phyloP scores from a whole-genome alignment of 2,329 filamentous ascomycete genomes.

The Neopestalotiopsis sp. region DNA sequence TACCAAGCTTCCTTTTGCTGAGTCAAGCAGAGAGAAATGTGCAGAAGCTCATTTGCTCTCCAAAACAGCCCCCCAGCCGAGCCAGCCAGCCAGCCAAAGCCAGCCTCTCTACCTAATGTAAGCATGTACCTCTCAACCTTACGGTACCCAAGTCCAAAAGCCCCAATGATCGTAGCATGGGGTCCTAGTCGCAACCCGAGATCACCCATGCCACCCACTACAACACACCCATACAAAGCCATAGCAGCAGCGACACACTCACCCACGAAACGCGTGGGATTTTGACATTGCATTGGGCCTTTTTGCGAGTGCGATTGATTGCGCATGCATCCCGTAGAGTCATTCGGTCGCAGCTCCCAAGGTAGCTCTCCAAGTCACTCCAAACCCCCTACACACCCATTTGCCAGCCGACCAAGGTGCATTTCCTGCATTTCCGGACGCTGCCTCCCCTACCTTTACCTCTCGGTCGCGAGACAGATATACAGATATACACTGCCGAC shows the following conservation, averaged over 20 bases:
- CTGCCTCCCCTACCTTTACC: not conserved
- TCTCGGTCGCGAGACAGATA: not conserved
- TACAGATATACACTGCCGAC: not conserved
- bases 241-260: not conserved
- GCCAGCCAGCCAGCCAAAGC: not conserved
- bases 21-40: not conserved
- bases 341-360: not conserved
- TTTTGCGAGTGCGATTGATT: not conserved
- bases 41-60: not conserved
- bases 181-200: not conserved
- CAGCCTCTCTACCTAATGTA: not conserved
- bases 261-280: not conserved
- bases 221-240: not conserved
- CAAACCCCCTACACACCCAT: no score
- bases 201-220: not conserved
- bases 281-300: not conserved
- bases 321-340: not conserved
- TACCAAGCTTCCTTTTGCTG: not conserved
- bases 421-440: not conserved
- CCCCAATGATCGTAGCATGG: not conserved
- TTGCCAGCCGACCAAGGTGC: not conserved
- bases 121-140: not conserved
- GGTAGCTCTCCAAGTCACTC: not conserved
- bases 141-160: not conserved
- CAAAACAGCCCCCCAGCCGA: not conserved